These are phyloP conservation scores for Pseudohalonectria lignicola DNA, from an alignment of 2,329 filamentous ascomycete species.

Conservation along the genomic window DNA sequence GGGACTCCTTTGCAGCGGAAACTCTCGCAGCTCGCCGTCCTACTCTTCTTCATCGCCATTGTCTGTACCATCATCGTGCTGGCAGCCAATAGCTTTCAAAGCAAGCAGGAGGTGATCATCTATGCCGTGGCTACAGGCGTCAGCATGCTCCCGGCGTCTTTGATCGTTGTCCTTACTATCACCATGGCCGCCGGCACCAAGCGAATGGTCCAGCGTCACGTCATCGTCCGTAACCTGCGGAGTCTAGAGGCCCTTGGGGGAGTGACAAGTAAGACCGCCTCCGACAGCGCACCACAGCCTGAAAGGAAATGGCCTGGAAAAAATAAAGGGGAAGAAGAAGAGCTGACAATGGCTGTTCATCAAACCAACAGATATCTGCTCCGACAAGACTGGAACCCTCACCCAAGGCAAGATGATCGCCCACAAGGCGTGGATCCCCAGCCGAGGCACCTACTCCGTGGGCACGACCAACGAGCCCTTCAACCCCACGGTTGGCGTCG, in stretches of 20 bases:
- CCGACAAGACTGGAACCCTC: slow-evolving; percentile 54
- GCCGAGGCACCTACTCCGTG: slow-evolving; percentile 41
- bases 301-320: too few species aligned
- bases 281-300: too few species aligned
- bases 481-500: slow-evolving; percentile 3
- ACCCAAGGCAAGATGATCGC: slow-evolving; percentile 55
- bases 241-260: slow-evolving; percentile 45
- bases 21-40: slow-evolving; percentile 51
- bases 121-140: slow-evolving; percentile 50
- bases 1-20: slow-evolving; percentile 59
- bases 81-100: slow-evolving; percentile 42
- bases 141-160: slow-evolving; percentile 50
- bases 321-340: too few species aligned
- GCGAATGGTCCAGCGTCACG: slow-evolving; percentile 29
- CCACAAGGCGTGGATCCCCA: slow-evolving; percentile 44
- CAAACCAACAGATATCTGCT: slow-evolving; percentile 47
- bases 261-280: slow-evolving; percentile 24
- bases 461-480: slow-evolving; percentile 31
- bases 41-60: slow-evolving; percentile 52
- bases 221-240: slow-evolving; percentile 46
- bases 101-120: slow-evolving; percentile 45
- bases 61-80: slow-evolving; percentile 55
- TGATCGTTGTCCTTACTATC: slow-evolving; percentile 56
- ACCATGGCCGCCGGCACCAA: slow-evolving; percentile 53
- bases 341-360: too few species aligned